Conservation (phyloP, 192 early-diverging fungal species). For the Pilobolus umbonatus region DNA sequence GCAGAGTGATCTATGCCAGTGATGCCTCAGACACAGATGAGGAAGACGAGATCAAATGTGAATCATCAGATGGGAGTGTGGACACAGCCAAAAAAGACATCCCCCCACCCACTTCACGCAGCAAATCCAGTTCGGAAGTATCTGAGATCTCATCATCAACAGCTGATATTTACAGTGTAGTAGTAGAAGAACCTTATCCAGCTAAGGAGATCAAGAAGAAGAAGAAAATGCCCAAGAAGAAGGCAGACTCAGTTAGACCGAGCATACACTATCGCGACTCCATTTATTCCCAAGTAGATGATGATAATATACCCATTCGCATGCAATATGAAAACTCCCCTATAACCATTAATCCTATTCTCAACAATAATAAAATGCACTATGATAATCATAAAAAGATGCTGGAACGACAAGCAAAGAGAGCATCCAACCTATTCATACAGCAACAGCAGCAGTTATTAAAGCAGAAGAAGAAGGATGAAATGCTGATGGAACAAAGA, state of each 20-base stretch:
- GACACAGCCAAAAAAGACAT: neutral
- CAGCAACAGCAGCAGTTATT: neutral
- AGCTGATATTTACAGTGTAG: no score
- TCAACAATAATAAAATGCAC: neutral
- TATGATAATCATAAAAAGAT: neutral
- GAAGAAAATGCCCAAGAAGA: neutral
- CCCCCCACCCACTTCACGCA: constrained; percentile 1
- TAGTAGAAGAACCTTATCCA: no score
- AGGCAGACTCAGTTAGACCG: no score
- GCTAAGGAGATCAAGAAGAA: no score
- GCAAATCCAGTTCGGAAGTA: constrained; percentile 2
- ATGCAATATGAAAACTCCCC: neutral
- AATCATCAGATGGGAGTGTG: neutral
- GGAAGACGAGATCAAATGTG: neutral
- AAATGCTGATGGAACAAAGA: constrained; percentile 5
- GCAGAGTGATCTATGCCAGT: constrained; percentile 14
- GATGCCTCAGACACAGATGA: constrained; percentile 7
- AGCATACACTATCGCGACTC: no score
- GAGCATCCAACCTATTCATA: neutral
- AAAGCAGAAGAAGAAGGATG: no score
- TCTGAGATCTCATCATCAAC: constrained; percentile 1
- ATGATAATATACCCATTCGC: constrained; percentile 12
- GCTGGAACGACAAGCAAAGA: neutral
- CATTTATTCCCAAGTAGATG: neutral
- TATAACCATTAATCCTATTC: neutral